phyloP scores from a whole-genome alignment of 2,329 filamentous ascomycete genomes.

The Beauveria brongniartii region DNA sequence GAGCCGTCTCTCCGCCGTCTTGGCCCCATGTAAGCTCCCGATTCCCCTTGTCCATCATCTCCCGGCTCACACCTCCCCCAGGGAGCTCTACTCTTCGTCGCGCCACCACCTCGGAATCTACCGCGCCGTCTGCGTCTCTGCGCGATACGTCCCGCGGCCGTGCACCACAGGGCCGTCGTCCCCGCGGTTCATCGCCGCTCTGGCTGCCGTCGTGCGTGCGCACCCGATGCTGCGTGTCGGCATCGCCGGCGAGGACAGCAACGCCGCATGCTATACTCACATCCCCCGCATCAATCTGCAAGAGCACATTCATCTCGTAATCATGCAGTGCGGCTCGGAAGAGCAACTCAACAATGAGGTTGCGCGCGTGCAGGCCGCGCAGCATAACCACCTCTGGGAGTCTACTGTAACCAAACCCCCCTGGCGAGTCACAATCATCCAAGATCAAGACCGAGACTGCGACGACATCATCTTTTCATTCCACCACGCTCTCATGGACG shows the following conservation, averaged over 20 bases:
- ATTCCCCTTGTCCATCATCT: background rate
- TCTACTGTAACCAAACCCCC: conserved; percentile 32
- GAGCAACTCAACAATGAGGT: conserved; percentile 24
- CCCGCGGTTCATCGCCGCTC: conserved; percentile 26
- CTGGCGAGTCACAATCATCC: conserved; percentile 38
- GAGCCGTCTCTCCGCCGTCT: conserved; percentile 17
- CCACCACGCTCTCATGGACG: conserved; percentile 47
- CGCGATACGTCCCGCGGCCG: conserved; percentile 28
- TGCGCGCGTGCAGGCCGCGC: conserved; percentile 26
- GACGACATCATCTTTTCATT: conserved; percentile 39
- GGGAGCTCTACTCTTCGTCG: conserved; percentile 37
- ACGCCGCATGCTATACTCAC: conserved; percentile 34
- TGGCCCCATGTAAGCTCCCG: conserved; percentile 18
- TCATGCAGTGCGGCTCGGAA: conserved; percentile 15
- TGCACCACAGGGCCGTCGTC: background rate
- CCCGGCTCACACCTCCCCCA: conserved; percentile 16
- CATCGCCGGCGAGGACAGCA: conserved; percentile 37
- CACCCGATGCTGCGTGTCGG: conserved; percentile 42
- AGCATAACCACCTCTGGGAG: conserved; percentile 34
- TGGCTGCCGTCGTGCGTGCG: conserved; percentile 31
- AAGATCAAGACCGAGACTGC: conserved; percentile 14
- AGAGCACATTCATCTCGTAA: conserved; percentile 32
- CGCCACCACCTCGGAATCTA: conserved; percentile 40
- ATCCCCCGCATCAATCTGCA: conserved; percentile 34
- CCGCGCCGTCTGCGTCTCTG: conserved; percentile 37